Conservation (phyloP, 1,139 yeast genomes). For the Hanseniaspora gamundiae region DNA sequence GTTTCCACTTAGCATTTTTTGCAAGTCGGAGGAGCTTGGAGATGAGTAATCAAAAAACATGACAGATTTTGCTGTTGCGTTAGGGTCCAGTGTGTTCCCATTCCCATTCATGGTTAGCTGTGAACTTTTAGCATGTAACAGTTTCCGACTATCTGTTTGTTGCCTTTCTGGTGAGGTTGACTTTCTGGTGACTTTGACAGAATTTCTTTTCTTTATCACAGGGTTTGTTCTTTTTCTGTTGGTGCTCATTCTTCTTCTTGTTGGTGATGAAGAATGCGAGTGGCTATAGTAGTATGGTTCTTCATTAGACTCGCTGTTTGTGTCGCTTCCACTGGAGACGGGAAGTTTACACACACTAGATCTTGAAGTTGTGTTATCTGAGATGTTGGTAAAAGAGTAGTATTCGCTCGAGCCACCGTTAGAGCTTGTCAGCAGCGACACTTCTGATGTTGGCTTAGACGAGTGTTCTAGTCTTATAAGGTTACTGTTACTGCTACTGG, state of each 20-base stretch:
- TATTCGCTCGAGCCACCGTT: neutral
- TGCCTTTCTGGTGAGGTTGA: neutral
- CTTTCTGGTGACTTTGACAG: neutral
- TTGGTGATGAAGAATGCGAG: neutral
- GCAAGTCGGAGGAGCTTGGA: too few species aligned
- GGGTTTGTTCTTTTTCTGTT: neutral
- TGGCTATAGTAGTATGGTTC: neutral
- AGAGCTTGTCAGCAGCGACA: neutral
- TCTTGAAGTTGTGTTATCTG: slow-evolving; percentile 20
- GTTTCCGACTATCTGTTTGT: too few species aligned
- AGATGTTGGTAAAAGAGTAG: slow-evolving; percentile 26
- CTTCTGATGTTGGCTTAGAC: neutral
- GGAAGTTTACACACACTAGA: slow-evolving; percentile 9
- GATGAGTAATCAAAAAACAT: too few species aligned
- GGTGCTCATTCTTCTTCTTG: neutral
- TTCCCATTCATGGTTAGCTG: neutral
- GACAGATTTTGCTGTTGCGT: neutral
- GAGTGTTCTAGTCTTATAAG: neutral
- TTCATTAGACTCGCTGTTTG: neutral
- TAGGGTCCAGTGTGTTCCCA: neutral
- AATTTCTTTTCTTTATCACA: neutral
- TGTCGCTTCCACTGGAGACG: neutral
- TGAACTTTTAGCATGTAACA: neutral
- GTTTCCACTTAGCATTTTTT: neutral
- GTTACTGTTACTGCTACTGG: neutral